Conservation (phyloP, 2,329 filamentous ascomycete genomes). For the Apiospora hydei region DNA sequence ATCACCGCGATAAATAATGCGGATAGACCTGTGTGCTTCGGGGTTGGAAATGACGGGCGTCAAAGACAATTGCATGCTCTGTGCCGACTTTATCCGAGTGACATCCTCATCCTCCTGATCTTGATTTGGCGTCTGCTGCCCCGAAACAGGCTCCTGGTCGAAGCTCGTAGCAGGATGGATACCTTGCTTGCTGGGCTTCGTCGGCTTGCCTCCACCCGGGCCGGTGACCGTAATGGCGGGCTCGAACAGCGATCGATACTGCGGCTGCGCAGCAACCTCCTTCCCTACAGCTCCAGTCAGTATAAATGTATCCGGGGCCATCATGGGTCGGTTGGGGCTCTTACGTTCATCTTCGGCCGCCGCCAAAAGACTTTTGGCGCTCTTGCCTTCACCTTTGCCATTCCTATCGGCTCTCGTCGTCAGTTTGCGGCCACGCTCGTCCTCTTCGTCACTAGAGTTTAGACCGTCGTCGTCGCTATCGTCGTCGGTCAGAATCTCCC, state of each 20-base stretch:
- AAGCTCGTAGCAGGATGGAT: slow-evolving; percentile 88
- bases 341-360: slow-evolving; percentile 81
- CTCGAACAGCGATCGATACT: slow-evolving; percentile 71
- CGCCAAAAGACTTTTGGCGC: slow-evolving; percentile 67
- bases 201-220: slow-evolving; percentile 65
- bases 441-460: slow-evolving; percentile 71
- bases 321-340: slow-evolving; percentile 42
- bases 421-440: slow-evolving; percentile 65
- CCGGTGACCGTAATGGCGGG: slow-evolving; percentile 71
- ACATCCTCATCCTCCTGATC: slow-evolving; percentile 82
- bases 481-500: slow-evolving; percentile 69
- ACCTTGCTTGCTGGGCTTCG: slow-evolving; percentile 56
- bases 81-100: slow-evolving; percentile 85
- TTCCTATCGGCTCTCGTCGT: slow-evolving; percentile 55
- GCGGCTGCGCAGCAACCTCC: slow-evolving; percentile 61
- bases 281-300: slow-evolving; percentile 50
- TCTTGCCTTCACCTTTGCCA: slow-evolving; percentile 44
- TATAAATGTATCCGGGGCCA: slow-evolving; percentile 32
- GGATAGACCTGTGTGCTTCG: slow-evolving; percentile 80
- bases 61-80: slow-evolving; percentile 81
- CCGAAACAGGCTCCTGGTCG: slow-evolving; percentile 69
- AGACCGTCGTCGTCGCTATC: slow-evolving; percentile 69
- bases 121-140: slow-evolving; percentile 70
- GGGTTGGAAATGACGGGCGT: slow-evolving; percentile 80
- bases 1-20: slow-evolving; percentile 90